Evolutionary conservation across 345 rosid genomes (phyloP).

Genomic region (Isatis tinctoria): DNA sequence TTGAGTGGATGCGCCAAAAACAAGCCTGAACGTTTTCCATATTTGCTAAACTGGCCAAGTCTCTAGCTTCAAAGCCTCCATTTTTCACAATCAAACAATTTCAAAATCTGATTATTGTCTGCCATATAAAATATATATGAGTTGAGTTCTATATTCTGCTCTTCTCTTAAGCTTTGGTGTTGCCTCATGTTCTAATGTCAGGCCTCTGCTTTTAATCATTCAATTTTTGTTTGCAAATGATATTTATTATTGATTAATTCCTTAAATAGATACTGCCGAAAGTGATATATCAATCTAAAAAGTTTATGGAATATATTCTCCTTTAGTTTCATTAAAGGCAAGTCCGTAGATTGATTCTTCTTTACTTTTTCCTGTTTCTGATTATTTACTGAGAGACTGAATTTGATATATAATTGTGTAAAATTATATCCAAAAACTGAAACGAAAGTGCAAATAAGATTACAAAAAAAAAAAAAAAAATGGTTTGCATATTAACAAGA

Average conservation of each 20-base stretch:
- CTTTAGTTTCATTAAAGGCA: background rate
- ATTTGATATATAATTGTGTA: background rate
- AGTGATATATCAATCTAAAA: background rate
- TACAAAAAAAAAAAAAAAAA: background rate
- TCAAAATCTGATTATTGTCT: background rate
- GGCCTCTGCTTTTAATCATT: slow-evolving; percentile 7
- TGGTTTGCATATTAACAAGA: slow-evolving; percentile 25
- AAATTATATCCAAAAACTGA: background rate
- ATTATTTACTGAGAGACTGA: background rate
- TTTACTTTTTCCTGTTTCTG: background rate
- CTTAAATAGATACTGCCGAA: slow-evolving; percentile 1
- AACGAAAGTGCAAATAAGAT: slow-evolving; percentile 5
- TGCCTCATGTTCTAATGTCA: background rate
- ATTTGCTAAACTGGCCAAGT: slow-evolving; percentile 10
- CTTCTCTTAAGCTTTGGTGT: background rate
- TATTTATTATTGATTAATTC: background rate
- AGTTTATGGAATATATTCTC: slow-evolving; percentile 14
- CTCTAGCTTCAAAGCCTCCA: slow-evolving; percentile 43
- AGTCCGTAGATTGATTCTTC: slow-evolving; percentile 3
- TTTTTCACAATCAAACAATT: background rate
- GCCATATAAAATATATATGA: background rate
- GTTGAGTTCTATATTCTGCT: background rate
- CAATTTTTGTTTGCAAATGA: background rate
- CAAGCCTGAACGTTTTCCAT: slow-evolving; percentile 41
- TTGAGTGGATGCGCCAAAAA: slow-evolving; percentile 88